These are phyloP conservation scores for Gossypium mustelinum DNA, from an alignment of 345 rosid genomes.

Conservation along the genomic window DNA sequence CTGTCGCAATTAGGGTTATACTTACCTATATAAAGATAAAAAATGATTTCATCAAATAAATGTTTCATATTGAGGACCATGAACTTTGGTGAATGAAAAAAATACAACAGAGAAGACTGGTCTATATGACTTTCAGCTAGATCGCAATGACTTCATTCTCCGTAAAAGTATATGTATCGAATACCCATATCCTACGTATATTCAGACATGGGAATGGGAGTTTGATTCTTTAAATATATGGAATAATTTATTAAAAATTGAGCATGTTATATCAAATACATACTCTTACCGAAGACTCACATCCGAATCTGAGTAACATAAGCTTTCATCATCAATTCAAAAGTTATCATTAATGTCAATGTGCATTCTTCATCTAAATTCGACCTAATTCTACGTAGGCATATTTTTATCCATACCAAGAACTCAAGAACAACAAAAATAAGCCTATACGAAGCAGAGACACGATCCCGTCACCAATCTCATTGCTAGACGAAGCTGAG, in stretches of 20 bases:
- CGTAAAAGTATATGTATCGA: too few relatives aligned
- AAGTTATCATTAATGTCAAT: not conserved
- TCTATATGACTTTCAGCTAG: not conserved
- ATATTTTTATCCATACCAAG: not conserved
- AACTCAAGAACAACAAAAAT: not conserved
- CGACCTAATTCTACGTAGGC: not conserved
- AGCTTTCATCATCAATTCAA: slow-evolving; percentile 5
- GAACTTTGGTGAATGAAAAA: not conserved
- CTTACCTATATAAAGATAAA: slow-evolving; percentile 50
- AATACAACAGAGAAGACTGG: not conserved
- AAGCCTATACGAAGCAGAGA: not conserved
- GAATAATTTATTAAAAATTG: not conserved
- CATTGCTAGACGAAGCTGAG: not conserved
- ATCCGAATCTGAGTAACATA: not conserved
- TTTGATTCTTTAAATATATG: not conserved
- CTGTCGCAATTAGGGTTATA: slow-evolving; percentile 87
- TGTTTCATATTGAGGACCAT: not conserved
- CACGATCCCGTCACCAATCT: not conserved
- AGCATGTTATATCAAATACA: not conserved
- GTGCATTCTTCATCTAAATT: slow-evolving; percentile 1
- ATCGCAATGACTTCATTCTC: too few relatives aligned
- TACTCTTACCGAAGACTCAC: not conserved
- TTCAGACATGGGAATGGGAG: not conserved
- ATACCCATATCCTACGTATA: not conserved
- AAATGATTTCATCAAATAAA: slow-evolving; percentile 9